Evolutionary conservation across 352 stramenopile species (phyloP), one percentile per base, ranked within the genome.

Genomic region (Thalassiosira oceanica): DNA sequence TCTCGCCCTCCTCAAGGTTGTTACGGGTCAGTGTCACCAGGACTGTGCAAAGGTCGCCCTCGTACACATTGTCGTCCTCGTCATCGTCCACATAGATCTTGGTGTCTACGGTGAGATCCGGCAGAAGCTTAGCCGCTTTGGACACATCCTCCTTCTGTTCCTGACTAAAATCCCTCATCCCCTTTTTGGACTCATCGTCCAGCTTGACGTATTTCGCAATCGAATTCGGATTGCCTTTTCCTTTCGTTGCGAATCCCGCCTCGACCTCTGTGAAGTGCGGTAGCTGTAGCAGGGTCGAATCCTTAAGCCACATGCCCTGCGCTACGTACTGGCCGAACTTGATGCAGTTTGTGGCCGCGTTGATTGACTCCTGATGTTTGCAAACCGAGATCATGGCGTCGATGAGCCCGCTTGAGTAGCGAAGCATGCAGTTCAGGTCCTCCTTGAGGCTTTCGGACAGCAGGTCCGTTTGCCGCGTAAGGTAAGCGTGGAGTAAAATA

Each of bases 371-470:
- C 78, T 97, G 96, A 77, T 96, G 92, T 56, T 97, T 93, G 50
- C 93, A 97, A 24, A 99, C 97, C 70, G 97, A 95, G 58, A 99
- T 92, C 96, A 99, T 98, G n/a, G 93, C 96, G 74, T 99, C 96
- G 20, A 98, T 93, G 0, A 99, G 84, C 62, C 95, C 89, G 20
- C 93, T 97, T 4, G 92, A 90, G 65, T 96, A 91, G 71, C 93
- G 91, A n/a, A 99, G 84, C 92, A 99, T 99, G 36, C 79, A 61
- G 61, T 97, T 82, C 43, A 98, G 84, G 86, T 99, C 95, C 41
- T 88, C 72, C 43, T 86, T 69, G 26, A 70, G 74, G 0, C 78
- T 37, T 21, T 85, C 67, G n/a, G 63, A 74, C 11, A 87, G 58
- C 18, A 56, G 48, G 18, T 76, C 70, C 1, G 83, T 93, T 61